Percentiles rank a stretch among this genome's conserved stretches.
Conservation (phyloP, 2,329 filamentous ascomycete species). For the Blastomyces gilchristii region DNA sequence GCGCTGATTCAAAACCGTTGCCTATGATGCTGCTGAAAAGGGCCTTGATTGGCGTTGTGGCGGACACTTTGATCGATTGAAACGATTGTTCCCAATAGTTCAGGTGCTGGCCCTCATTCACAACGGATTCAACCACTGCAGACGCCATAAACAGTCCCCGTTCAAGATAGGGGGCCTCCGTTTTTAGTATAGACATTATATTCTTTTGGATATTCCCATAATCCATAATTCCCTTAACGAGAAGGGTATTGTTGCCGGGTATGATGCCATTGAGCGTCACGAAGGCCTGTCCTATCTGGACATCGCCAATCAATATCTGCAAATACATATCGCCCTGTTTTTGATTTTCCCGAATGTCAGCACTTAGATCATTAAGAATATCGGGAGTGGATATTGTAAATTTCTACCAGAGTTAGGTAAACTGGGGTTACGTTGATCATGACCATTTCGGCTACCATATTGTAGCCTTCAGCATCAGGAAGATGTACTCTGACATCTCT, state of each 20-base stretch:
- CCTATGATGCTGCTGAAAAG: conserved; percentile 1
- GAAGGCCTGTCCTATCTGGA: neutral
- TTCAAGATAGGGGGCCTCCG: neutral
- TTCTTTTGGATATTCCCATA: neutral
- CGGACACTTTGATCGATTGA: conserved; percentile 3
- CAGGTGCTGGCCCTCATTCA: neutral
- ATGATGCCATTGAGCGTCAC: conserved; percentile 6
- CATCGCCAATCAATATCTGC: neutral
- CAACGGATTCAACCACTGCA: conserved; percentile 1
- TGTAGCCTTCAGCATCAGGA: conserved; percentile 5
- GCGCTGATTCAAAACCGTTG: neutral
- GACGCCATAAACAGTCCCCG: conserved; percentile 5
- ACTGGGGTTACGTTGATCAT: conserved; percentile 2
- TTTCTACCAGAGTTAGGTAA: conserved; percentile 2
- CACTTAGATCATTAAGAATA: neutral
- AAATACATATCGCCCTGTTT: conserved; percentile 5
- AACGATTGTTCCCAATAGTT: conserved; percentile 3
- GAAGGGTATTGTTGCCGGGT: conserved; percentile 9
- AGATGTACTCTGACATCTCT: neutral
- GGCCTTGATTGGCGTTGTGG: conserved; percentile 1
- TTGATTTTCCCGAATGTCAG: neutral
- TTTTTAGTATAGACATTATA: neutral
- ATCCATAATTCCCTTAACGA: conserved; percentile 9
- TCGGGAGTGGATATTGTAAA: neutral
- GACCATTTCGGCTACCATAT: neutral